phyloP scores from a whole-genome alignment of 2,329 filamentous ascomycete species.

The Huntiella bhutanensis region DNA sequence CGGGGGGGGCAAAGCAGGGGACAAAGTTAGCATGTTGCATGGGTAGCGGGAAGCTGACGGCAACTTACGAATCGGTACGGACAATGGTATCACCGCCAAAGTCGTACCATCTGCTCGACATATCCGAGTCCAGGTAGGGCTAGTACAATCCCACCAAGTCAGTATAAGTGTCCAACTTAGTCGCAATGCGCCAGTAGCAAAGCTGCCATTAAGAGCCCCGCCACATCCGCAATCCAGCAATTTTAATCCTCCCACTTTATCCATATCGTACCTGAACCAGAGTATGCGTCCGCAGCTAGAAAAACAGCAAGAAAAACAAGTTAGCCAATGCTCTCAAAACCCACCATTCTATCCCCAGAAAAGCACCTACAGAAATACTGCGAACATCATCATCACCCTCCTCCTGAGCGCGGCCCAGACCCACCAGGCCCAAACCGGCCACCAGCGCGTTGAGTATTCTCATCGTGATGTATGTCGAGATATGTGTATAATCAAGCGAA shows the following conservation, averaged over 20 bases:
- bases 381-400: slow-evolving; percentile 12
- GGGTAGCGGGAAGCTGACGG: background rate
- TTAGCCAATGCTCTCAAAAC: slow-evolving; percentile 2
- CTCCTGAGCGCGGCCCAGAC: slow-evolving; percentile 6
- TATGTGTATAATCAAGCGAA: no score
- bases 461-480: slow-evolving; percentile 1
- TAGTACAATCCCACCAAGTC: slow-evolving; percentile 20
- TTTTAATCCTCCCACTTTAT: no score
- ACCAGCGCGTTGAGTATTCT: slow-evolving; percentile 11
- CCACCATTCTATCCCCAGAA: background rate
- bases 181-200: background rate
- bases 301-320: slow-evolving; percentile 9
- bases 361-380: slow-evolving; percentile 13
- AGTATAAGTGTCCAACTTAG: background rate
- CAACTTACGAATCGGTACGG: slow-evolving; percentile 41
- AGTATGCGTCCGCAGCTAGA: slow-evolving; percentile 70
- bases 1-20: background rate
- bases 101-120: slow-evolving; percentile 98
- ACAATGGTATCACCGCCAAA: slow-evolving; percentile 92
- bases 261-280: slow-evolving; percentile 45
- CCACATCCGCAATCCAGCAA: no score
- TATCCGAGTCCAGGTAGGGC: slow-evolving; percentile 94
- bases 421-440: slow-evolving; percentile 9
- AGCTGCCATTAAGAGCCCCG: slow-evolving; percentile 14
- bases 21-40: background rate